Percentiles rank a stretch among this genome's conserved stretches.
These are phyloP conservation scores for Dothistroma pini DNA, from an alignment of 2,329 filamentous ascomycete species.

Conservation along the genomic window DNA sequence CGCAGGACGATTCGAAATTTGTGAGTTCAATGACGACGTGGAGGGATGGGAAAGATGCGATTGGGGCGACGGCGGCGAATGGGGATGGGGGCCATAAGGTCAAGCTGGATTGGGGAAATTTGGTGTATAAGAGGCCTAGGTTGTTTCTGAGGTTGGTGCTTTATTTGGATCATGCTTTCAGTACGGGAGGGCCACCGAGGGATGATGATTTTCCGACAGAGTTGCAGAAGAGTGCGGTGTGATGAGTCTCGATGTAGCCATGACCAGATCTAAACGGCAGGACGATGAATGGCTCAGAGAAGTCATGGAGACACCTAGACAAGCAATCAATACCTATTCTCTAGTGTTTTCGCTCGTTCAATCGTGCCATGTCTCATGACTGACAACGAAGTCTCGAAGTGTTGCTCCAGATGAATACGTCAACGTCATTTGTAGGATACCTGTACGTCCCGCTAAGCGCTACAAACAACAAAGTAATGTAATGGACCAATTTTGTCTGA, in stretches of 20 bases:
- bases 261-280: too few species aligned
- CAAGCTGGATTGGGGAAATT: slow-evolving; percentile 23
- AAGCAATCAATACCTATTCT: too few species aligned
- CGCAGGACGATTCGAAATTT: slow-evolving; percentile 21
- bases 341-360: too few species aligned
- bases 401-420: neutral
- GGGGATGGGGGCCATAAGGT: slow-evolving; percentile 12
- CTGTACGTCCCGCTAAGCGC: slow-evolving; percentile 1
- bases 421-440: slow-evolving; percentile 1
- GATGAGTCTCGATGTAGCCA: too few species aligned
- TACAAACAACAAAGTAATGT: slow-evolving; percentile 2
- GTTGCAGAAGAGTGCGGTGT: slow-evolving; percentile 18
- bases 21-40: slow-evolving; percentile 21
- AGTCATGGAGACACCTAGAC: too few species aligned
- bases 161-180: slow-evolving; percentile 22
- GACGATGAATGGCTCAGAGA: too few species aligned
- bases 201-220: slow-evolving; percentile 24
- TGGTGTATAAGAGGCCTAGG: slow-evolving; percentile 23
- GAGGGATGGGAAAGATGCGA: slow-evolving; percentile 15
- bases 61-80: slow-evolving; percentile 7
- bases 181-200: slow-evolving; percentile 17
- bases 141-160: slow-evolving; percentile 20
- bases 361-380: too few species aligned
- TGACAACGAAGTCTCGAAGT: too few species aligned
- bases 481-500: neutral